A percentile compares a stretch with the other conserved stretches of the same genome.
Conservation (phyloP, 2,329 filamentous ascomycete genomes). For the Colletotrichum higginsianum region DNA sequence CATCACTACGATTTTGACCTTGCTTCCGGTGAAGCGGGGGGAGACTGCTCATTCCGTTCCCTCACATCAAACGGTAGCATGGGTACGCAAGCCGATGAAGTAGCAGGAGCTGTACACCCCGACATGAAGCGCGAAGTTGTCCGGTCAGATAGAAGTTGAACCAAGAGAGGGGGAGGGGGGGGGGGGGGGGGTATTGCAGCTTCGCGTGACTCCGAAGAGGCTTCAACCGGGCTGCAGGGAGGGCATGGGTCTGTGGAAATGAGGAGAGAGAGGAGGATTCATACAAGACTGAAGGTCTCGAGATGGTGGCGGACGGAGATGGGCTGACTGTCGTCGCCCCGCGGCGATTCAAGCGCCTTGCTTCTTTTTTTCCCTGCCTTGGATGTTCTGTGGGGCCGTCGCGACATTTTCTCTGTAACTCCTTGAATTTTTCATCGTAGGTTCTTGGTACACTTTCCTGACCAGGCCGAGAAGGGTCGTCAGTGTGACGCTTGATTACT, state of each 20-base stretch:
- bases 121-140: not conserved
- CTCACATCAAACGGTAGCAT: not conserved
- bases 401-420: not conserved
- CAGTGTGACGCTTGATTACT: not conserved
- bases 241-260: not conserved
- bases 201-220: not conserved
- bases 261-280: not conserved
- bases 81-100: not conserved
- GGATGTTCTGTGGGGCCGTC: not conserved
- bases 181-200: not conserved
- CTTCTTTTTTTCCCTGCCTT: not conserved
- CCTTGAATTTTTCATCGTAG: not conserved
- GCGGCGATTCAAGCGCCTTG: slow-evolving; percentile 17
- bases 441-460: not conserved
- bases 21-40: not conserved
- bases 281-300: slow-evolving; percentile 1
- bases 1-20: not conserved
- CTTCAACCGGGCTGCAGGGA: not conserved
- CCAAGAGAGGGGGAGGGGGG: not conserved
- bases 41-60: not conserved
- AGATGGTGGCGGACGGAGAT: not conserved
- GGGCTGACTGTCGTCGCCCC: not conserved
- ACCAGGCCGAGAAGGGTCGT: not conserved
- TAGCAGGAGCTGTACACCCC: not conserved
- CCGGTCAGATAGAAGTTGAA: not conserved